Conservation (phyloP, 2,329 filamentous ascomycete genomes). For the Rhynchosporium secalis region DNA sequence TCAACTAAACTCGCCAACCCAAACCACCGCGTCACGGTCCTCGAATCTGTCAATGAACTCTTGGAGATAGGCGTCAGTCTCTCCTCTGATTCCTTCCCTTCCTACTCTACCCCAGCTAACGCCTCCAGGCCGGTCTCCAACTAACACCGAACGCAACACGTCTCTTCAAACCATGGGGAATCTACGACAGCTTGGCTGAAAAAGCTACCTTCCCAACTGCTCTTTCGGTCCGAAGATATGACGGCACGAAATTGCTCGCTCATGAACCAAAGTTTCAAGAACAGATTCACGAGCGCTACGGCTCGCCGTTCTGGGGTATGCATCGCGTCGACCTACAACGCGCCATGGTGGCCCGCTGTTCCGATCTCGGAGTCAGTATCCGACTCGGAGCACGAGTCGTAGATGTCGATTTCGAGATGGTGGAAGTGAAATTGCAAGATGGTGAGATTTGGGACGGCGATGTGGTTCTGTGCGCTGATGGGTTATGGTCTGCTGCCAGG, state of each 20-base stretch:
- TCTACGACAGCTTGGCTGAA: slow-evolving; percentile 29
- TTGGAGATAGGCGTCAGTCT: slow-evolving; percentile 41
- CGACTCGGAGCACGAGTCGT: slow-evolving; percentile 43
- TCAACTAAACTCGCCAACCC: slow-evolving; percentile 40
- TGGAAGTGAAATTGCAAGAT: slow-evolving; percentile 26
- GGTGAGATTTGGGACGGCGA: slow-evolving; percentile 48
- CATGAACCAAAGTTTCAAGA: slow-evolving; percentile 32
- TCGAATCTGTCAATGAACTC: slow-evolving; percentile 45
- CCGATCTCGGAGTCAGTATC: slow-evolving; percentile 43
- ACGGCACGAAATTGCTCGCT: slow-evolving; percentile 43
- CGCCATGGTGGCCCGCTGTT: slow-evolving; percentile 44
- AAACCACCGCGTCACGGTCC: slow-evolving; percentile 45
- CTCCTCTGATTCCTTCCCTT: background rate
- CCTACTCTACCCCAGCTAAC: background rate
- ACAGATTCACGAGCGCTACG: slow-evolving; percentile 29
- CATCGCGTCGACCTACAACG: slow-evolving; percentile 51
- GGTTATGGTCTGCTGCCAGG: slow-evolving; percentile 61
- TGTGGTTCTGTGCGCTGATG: slow-evolving; percentile 63
- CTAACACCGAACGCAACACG: slow-evolving; percentile 37
- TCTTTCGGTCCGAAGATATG: slow-evolving; percentile 55
- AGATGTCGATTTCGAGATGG: slow-evolving; percentile 30
- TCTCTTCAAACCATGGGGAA: slow-evolving; percentile 37
- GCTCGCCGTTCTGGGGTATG: slow-evolving; percentile 46
- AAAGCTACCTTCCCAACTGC: slow-evolving; percentile 45
- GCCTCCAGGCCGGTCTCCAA: slow-evolving; percentile 35